Base-by-base conservation (phyloP, 2,329 filamentous ascomycete genomes). In the Stromatinia cepivora region DNA sequence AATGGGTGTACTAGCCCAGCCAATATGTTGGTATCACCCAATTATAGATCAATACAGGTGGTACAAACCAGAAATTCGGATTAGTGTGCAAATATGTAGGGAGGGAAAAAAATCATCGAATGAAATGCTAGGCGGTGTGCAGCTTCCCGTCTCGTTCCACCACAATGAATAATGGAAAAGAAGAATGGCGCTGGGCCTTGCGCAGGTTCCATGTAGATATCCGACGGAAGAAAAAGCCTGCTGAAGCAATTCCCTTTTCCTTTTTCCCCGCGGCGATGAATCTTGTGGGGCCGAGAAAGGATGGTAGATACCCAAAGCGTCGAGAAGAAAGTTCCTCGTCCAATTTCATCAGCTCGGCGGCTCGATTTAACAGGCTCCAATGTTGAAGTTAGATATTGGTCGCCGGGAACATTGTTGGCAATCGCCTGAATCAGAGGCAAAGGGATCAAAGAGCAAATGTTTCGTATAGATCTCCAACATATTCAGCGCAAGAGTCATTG, bases 141-240 rank as follows among this genome's bases (percentile, higher is more conserved):
- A 69, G 66, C 39, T 63, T 69, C 66, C 66, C 69, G 69, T 70
- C 31, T 61, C 34, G 68, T 67, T 48, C 17, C 34, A 69, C 69
- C 46, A 61, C 22, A 48, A 52, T 68, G 59, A 59, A 50, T 67
- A 62, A 67, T 62, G 45, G 34, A 62, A 52, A 59, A 67, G 53
- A 59, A 48, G 28, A 46, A 67, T 46, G 66, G 34, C 36, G 66
- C 25, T 63, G 66, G 25, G 34, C 17, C n/a, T 62, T 62, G 66
- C 66, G 66, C 34, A 66, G 48, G 50, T 63, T 39, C 61, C 48
- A 68, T 68, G 66, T 63, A 42, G 36, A 68, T 54, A 62, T 64
- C 66, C 66, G 66, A 68, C 66, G 66, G 66, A 64, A 63, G 66
- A 68, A 68, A 67, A 57, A 48, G 57, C 42, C 58, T 68, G 57